A percentile compares a stretch with the other conserved stretches of the same genome.
Evolutionary conservation across 2,329 filamentous ascomycete species (phyloP).

Genomic region (Neofusicoccum cordaticola): DNA sequence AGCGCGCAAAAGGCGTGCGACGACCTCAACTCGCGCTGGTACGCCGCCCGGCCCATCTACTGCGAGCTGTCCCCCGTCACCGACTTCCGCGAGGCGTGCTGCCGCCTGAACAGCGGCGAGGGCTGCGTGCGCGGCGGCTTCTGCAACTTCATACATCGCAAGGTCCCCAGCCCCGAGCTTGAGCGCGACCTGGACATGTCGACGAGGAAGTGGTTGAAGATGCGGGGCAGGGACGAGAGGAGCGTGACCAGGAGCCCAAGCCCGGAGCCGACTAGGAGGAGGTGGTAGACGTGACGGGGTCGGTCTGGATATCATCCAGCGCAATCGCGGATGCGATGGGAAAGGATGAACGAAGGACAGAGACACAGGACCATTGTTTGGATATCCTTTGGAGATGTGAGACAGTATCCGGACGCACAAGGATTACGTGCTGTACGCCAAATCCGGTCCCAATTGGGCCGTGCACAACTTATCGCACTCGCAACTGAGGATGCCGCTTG

Average conservation of each 20-base stretch:
- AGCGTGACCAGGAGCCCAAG: conserved; percentile 80
- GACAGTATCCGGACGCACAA: not conserved
- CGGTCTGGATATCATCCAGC: not conserved
- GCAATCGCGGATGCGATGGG: not conserved
- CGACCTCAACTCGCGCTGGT: conserved; percentile 91
- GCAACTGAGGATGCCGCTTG: not conserved
- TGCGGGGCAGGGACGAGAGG: conserved; percentile 77
- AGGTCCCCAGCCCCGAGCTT: conserved; percentile 86
- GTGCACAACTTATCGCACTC: not conserved
- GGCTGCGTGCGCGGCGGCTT: conserved; percentile 95
- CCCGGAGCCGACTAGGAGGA: conserved; percentile 75
- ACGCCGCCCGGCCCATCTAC: conserved; percentile 94
- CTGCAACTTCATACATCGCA: conserved; percentile 99
- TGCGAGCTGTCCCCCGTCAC: conserved; percentile 96
- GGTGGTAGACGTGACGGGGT: conserved; percentile 39
- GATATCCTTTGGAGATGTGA: not conserved
- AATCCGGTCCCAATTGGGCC: not conserved
- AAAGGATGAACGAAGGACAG: not conserved
- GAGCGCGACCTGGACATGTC: conserved; percentile 81
- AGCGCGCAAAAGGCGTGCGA: conserved; percentile 91
- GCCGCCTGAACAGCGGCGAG: conserved; percentile 88
- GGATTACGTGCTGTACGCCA: not conserved
- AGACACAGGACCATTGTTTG: not conserved
- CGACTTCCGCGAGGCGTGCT: conserved; percentile 97
- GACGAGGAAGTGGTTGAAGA: conserved; percentile 95